Evolutionary conservation across 2,329 filamentous ascomycete genomes (phyloP), one percentile per base, ranked within the genome.

Genomic region (Alternaria tenuissima): DNA sequence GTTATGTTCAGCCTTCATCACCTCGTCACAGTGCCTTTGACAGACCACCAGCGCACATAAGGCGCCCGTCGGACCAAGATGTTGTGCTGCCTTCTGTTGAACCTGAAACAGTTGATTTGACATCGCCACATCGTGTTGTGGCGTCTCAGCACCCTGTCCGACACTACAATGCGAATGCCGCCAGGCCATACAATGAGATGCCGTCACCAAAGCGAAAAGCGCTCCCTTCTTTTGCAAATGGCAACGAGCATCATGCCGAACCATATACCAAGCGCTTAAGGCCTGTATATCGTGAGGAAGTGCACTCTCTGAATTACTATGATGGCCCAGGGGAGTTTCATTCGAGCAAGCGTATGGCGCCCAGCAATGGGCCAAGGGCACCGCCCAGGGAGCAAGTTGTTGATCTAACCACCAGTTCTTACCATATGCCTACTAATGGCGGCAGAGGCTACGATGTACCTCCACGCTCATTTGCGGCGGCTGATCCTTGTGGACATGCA

Each of bases 1-100:
- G 52, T 47, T 61, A 64, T 49, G 49, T 59, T 44, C 66, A 61
- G 22, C 24, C 63, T 41, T 55, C 57, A 52, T 58, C 60, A 43
- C 52, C 62, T 52, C 65, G 62, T 62, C 46, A 49, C 41, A 63
- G 41, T 58, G 32, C 61, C 36, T 49, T 61, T 60, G 53, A 68
- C 49, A 67, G 64, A 57, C 55, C 58, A 42, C 51, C 62, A 59
- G 61, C 56, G 22, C 57, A 61, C 30, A 61, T 65, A 11, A 67
- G 71, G 32, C 69, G 71, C 36, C 49, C 61, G 9, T 72, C 74
- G 44, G 75, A 76, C 26, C 73, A 75, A 18, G 75, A 78, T 52
- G 52, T 72, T 41, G 68, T 74, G 28, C 55, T 78, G 24, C 76
- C 76, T 22, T 78, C 76, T 24, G 68, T 78, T 60, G 76, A 78